Conservation (phyloP, 1,139 yeast species). For the Pichia sp. region DNA sequence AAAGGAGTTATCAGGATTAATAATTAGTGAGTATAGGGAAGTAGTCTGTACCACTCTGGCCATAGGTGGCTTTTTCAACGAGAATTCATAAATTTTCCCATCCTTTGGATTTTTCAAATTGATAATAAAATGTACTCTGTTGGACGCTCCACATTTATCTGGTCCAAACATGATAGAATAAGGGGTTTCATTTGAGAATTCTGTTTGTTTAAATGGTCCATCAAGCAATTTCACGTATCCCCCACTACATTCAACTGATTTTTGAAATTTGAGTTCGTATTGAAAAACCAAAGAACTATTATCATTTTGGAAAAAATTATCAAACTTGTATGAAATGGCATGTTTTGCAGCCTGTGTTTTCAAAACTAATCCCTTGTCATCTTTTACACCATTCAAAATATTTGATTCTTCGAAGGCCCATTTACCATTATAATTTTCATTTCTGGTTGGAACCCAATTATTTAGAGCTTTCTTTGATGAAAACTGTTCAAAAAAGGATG, state of each 20-base stretch:
- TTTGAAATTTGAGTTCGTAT: slow-evolving; percentile 79
- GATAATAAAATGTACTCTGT: slow-evolving; percentile 71
- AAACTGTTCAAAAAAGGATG: slow-evolving; percentile 67
- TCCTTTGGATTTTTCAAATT: slow-evolving; percentile 47
- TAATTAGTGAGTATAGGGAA: slow-evolving; percentile 65
- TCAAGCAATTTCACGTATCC: slow-evolving; percentile 70
- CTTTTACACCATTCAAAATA: slow-evolving; percentile 47
- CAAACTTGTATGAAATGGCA: slow-evolving; percentile 59
- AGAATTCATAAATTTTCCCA: slow-evolving; percentile 61
- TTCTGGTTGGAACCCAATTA: slow-evolving; percentile 53
- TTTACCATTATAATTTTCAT: slow-evolving; percentile 54
- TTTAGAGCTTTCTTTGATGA: slow-evolving; percentile 33
- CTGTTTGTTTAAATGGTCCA: slow-evolving; percentile 25
- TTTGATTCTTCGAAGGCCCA: slow-evolving; percentile 64
- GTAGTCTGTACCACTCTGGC: slow-evolving; percentile 52
- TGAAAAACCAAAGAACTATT: slow-evolving; percentile 70
- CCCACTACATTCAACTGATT: slow-evolving; percentile 77
- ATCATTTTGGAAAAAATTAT: slow-evolving; percentile 42
- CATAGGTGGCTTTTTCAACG: slow-evolving; percentile 57
- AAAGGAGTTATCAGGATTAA: slow-evolving; percentile 55
- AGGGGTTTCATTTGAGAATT: slow-evolving; percentile 55
- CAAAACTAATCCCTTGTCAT: slow-evolving; percentile 69
- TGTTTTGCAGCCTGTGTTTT: slow-evolving; percentile 71
- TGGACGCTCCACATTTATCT: slow-evolving; percentile 75
- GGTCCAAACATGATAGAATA: slow-evolving; percentile 94